Base-by-base conservation (phyloP, 2,329 filamentous ascomycete genomes). In the Xylaria sp. region DNA sequence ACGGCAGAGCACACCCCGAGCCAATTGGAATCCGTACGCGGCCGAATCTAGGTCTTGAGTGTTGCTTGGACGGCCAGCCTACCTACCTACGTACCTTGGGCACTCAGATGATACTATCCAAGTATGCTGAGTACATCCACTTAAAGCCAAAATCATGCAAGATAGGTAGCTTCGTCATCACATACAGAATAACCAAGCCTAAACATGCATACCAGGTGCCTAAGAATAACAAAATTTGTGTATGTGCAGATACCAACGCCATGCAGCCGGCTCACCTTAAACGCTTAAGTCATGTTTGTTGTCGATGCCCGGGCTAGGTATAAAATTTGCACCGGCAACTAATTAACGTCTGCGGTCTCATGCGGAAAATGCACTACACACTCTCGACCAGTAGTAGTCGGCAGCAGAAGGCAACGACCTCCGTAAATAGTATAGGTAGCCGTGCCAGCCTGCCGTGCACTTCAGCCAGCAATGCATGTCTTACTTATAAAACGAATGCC, bases 391-490 rank as follows among this genome's bases (percentile, higher is more conserved):
- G 42, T 48, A 19, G n/a, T 12, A 11, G 21, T 42, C 14, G 21
- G 34, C 17, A 45, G 8, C 17, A 32, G 30, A 54, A 17, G 24
- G 9, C 48, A 19, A 47, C 17, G 11, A 17, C 24, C 57, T 48
- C 30, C 11, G 24, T 45, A 48, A 36, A n/a, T 19, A 42, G 32
- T 17, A 17, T 42, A 42, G 34, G 11, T 36, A 36, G 34, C 34
- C 34, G 34, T 36, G 34, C 34, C 34, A 36, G 57, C 54, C 34
- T 45, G 30, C 17, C 17, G 32, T 51, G 21, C 48, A 7, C 48
- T 47, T 60, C 14, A 55, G 30, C 36, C 6, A 57, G 45, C 34
- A 14, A 50, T 64, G 54, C 32, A 57, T 61, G 42, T 53, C 56
- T 61, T 61, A 53, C 21, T 42, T 39, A 21, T 27, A 17, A 27